Conservation (phyloP, 2,329 filamentous ascomycete genomes). For the Hypoxylon sp. region DNA sequence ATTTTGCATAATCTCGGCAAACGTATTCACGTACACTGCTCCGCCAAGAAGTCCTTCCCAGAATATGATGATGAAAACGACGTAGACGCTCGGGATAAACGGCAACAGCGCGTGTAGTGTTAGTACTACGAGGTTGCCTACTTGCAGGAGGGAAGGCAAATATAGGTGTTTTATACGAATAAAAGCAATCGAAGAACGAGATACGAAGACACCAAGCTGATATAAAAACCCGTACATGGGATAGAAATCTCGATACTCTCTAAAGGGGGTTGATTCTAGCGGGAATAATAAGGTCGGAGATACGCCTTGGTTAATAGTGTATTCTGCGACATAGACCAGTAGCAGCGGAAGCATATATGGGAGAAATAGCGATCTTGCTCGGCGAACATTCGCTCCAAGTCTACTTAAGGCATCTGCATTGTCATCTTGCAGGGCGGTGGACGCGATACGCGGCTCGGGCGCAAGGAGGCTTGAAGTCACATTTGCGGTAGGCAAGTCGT, state of each 20-base stretch:
- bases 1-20: conserved; percentile 91
- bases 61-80: conserved; percentile 88
- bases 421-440: conserved; percentile 58
- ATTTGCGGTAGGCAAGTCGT: conserved; percentile 56
- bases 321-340: conserved; percentile 94
- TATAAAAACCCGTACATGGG: conserved; percentile 96
- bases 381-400: conserved; percentile 70
- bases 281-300: conserved; percentile 92
- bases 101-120: conserved; percentile 82
- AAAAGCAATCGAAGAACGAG: conserved; percentile 91
- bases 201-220: conserved; percentile 94
- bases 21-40: conserved; percentile 94
- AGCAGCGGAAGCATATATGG: conserved; percentile 91
- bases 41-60: conserved; percentile 96
- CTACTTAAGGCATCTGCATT: conserved; percentile 51
- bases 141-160: conserved; percentile 83
- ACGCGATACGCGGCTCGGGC: conserved; percentile 59
- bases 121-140: conserved; percentile 81
- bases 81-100: conserved; percentile 87
- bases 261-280: conserved; percentile 80
- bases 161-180: conserved; percentile 86
- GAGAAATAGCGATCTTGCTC: conserved; percentile 78
- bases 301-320: conserved; percentile 97
- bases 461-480: conserved; percentile 66
- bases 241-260: conserved; percentile 88